phyloP scores from a whole-genome alignment of 805 yeast species.

The Priceomyces medius region DNA sequence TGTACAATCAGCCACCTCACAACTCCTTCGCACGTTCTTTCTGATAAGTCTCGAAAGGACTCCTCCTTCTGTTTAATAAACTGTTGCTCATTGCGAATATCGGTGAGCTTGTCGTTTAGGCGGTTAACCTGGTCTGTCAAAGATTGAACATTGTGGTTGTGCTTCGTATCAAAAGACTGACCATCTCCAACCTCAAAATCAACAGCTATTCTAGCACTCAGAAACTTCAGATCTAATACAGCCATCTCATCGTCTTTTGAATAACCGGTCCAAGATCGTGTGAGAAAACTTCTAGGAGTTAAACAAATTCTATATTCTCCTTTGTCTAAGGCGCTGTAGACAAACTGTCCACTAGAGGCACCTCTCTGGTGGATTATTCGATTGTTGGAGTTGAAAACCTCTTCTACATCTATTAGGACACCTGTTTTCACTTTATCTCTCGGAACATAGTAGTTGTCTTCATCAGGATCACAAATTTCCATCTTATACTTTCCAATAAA shows the following conservation, averaged over 20 bases:
- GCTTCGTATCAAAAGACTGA: constrained; percentile 25
- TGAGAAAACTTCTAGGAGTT: constrained; percentile 23
- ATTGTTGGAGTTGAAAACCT: constrained; percentile 29
- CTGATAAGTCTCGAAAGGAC: constrained; percentile 24
- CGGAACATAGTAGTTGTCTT: constrained; percentile 31
- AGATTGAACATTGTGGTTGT: constrained; percentile 49
- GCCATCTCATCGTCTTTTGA: constrained; percentile 12
- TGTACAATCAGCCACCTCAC: constrained; percentile 23
- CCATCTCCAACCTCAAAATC: constrained; percentile 25
- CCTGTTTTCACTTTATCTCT: constrained; percentile 28
- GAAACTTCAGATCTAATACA: constrained; percentile 20
- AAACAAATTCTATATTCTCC: constrained; percentile 28
- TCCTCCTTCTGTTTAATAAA: constrained; percentile 29
- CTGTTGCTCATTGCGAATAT: constrained; percentile 64
- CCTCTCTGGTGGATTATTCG: constrained; percentile 27
- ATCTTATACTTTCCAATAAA: constrained; percentile 50
- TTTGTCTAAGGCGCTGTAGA: constrained; percentile 23
- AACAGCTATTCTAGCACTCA: constrained; percentile 16
- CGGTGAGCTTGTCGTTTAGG: constrained; percentile 56
- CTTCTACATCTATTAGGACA: constrained; percentile 43
- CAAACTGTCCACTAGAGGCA: constrained; percentile 22
- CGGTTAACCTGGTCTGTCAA: constrained; percentile 56
- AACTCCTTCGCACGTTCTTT: constrained; percentile 21
- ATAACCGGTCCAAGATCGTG: constrained; percentile 16
- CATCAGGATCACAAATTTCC: constrained; percentile 41